Evolutionary conservation across 2,329 filamentous ascomycete species (phyloP), one percentile per base, ranked within the genome.

Genomic region (Geosmithia putterillii): DNA sequence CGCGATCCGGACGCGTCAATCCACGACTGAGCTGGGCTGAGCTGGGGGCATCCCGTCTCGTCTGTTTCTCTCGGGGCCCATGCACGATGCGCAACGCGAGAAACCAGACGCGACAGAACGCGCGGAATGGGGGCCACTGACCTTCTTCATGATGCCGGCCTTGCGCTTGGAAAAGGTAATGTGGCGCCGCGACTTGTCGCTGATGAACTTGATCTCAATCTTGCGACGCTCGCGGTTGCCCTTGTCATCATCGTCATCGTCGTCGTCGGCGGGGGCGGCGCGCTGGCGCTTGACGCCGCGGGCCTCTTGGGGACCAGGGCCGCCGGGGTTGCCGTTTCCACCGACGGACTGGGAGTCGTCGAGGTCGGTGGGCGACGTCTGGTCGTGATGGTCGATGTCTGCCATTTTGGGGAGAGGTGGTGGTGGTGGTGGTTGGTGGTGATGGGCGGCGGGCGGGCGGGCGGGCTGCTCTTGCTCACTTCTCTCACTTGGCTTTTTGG

Each of bases 201-300:
- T 90, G 66, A 98, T 98, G 71, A 98, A 98, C 77, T 98, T 98
- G 72, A 98, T 98, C 69, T 98, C 92, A 58, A 98, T 98, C 83
- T 98, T 98, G 70, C 92, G 82, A 62, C 92, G 83, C 77, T 96
- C 92, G 66, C 92, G 89, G 60, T 88, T 88, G 50, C 87, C 87
- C 79, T 96, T 96, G 66, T 95, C 90, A 55, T 95, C 89, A 55
- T 96, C 89, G 51, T 96, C 92, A 52, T 96, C 90, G 53, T 96
- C 92, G 61, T 96, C 92, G 62, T 96, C 90, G 57, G 81, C 81
- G 43, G 81, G 76, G 54, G 83, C 82, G 50, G 85, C 80, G 60
- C 92, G 86, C 64, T 76, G 78, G 56, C 90, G 88, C 76, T 96
- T 96, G 67, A 88, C 77, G 63, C 87, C 88, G 62, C 89, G 86